Percentiles rank a stretch among this genome's conserved stretches.
Conservation (phyloP, 2,329 filamentous ascomycete genomes). For the Penicillium frequentans region DNA sequence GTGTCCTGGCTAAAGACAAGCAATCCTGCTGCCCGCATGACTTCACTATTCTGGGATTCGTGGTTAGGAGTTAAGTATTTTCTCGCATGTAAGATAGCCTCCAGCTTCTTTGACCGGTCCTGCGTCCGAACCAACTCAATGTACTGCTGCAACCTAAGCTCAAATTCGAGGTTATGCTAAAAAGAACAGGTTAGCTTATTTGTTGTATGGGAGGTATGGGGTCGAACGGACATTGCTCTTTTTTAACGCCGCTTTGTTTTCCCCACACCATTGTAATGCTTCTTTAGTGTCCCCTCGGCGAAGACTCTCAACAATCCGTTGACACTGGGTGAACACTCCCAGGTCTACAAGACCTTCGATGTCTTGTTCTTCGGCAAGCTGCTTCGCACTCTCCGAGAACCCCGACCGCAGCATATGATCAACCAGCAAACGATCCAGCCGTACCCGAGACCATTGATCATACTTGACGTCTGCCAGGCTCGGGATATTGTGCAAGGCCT, state of each 20-base stretch:
- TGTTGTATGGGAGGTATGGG: neutral
- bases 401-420: conserved; percentile 88
- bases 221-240: conserved; percentile 70
- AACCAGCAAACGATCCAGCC: conserved; percentile 82
- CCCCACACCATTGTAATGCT: conserved; percentile 84
- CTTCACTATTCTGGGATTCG: conserved; percentile 66
- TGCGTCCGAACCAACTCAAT: conserved; percentile 80
- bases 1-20: conserved; percentile 71
- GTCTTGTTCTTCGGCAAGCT: conserved; percentile 70
- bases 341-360: conserved; percentile 85
- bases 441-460: conserved; percentile 79
- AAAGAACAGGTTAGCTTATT: neutral
- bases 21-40: conserved; percentile 73
- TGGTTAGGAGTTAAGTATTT: conserved; percentile 75
- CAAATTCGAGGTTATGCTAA: conserved; percentile 83
- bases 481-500: conserved; percentile 75
- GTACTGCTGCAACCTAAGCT: conserved; percentile 90
- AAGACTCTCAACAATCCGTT: conserved; percentile 72
- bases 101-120: conserved; percentile 63
- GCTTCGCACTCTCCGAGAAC: conserved; percentile 73
- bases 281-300: conserved; percentile 69
- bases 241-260: conserved; percentile 89
- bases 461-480: conserved; percentile 90
- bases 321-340: conserved; percentile 81
- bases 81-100: conserved; percentile 78